Evolutionary conservation across 257 asterid species (phyloP).

Genomic region (Solanum arcanum): DNA sequence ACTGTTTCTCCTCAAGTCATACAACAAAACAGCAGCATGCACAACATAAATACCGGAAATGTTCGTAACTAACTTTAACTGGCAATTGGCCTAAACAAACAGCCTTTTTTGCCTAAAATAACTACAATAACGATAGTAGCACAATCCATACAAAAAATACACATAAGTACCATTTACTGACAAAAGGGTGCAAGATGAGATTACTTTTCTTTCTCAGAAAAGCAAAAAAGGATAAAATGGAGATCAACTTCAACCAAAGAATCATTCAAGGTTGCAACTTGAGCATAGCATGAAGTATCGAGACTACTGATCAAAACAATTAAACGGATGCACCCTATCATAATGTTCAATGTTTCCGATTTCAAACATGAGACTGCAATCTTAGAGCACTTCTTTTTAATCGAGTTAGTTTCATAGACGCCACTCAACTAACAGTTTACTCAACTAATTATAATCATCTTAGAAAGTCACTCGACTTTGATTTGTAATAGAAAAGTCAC

Average conservation of each 20-base stretch:
- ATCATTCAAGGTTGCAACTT: neutral
- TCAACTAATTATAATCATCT: neutral
- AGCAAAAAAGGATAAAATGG: neutral
- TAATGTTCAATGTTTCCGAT: neutral
- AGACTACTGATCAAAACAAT: neutral
- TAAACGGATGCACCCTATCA: neutral
- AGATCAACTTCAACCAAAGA: neutral
- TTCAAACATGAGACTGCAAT: neutral
- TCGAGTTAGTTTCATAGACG: neutral
- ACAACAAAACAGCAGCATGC: neutral
- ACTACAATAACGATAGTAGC: neutral
- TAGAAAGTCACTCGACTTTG: neutral
- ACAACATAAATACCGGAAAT: neutral
- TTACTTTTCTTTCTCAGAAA: neutral
- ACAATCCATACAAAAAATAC: neutral
- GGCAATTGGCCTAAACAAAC: neutral
- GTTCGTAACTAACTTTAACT: neutral
- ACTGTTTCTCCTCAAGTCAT: neutral
- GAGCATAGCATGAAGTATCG: neutral
- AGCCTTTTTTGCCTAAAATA: neutral
- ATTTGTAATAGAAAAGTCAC: neutral
- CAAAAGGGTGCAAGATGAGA: neutral
- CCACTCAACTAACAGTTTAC: neutral
- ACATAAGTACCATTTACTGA: neutral
- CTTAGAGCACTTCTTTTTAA: neutral